Conservation (phyloP, 2,329 filamentous ascomycete species). For the Clarireedia paspali region DNA sequence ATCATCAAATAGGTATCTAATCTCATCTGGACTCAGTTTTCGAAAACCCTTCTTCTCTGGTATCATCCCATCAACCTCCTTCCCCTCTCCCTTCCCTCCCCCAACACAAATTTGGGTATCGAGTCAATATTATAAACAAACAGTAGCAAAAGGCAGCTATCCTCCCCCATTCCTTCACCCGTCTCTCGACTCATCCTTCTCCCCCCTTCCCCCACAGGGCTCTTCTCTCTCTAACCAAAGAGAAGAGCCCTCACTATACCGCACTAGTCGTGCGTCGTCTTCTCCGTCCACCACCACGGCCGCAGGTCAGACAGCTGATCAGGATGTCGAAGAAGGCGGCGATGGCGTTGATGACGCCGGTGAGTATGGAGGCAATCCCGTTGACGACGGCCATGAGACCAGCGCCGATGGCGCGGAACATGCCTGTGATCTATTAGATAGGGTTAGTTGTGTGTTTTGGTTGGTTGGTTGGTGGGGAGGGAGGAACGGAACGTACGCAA, state of each 20-base stretch:
- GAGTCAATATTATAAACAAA: background rate
- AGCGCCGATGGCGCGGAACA: constrained; percentile 29
- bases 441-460: constrained; percentile 6
- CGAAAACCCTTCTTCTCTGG: background rate
- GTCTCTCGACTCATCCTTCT: background rate
- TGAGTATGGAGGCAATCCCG: constrained; percentile 37
- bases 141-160: background rate
- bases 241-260: constrained; percentile 14
- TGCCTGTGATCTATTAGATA: constrained; percentile 22
- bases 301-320: constrained; percentile 32
- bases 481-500: constrained; percentile 23
- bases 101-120: background rate
- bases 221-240: background rate
- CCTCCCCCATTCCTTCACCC: background rate
- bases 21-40: background rate
- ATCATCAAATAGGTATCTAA: background rate
- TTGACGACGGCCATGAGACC: constrained; percentile 43
- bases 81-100: background rate
- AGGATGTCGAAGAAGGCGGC: constrained; percentile 30
- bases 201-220: background rate
- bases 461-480: background rate
- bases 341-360: constrained; percentile 28
- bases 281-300: constrained; percentile 25
- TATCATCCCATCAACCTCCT: background rate
- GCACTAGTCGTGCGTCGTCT: constrained; percentile 16